Evolutionary conservation across 331 rosid genomes (phyloP).

Genomic region (Malus hybrid): DNA sequence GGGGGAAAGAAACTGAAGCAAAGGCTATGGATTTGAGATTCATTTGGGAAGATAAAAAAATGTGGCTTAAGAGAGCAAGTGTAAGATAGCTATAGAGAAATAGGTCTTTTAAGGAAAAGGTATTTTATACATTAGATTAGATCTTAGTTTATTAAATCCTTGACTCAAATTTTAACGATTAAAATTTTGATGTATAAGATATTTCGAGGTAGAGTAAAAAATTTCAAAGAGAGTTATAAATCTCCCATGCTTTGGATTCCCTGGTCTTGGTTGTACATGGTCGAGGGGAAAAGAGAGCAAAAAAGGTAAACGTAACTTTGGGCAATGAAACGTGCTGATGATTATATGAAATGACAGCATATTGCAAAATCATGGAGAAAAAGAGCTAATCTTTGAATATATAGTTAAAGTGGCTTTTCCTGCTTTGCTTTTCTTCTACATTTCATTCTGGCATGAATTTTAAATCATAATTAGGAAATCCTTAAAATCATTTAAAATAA

Average conservation of each 20-base stretch:
- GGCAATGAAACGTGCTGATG: slow-evolving; percentile 28
- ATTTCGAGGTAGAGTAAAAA: no score
- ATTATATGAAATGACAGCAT: slow-evolving; percentile 39
- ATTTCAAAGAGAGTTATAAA: background rate
- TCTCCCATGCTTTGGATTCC: slow-evolving; percentile 1
- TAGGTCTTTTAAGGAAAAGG: no score
- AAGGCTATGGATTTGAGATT: no score
- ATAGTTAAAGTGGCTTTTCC: slow-evolving; percentile 23
- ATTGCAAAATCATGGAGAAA: slow-evolving; percentile 12
- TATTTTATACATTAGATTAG: no score
- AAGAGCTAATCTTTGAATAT: background rate
- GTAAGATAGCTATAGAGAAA: no score
- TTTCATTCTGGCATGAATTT: background rate
- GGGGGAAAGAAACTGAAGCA: no score
- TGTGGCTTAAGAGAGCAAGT: no score
- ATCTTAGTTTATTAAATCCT: no score
- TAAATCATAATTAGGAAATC: background rate
- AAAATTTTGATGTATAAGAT: background rate
- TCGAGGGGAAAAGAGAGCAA: background rate
- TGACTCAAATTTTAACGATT: no score
- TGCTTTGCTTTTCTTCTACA: background rate
- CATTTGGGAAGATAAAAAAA: no score
- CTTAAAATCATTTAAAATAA: background rate
- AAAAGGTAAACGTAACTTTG: slow-evolving; percentile 18
- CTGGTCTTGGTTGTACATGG: background rate